Evolutionary conservation across 2,329 filamentous ascomycete genomes (phyloP).

Genomic region (Stagonosporopsis tanaceti): DNA sequence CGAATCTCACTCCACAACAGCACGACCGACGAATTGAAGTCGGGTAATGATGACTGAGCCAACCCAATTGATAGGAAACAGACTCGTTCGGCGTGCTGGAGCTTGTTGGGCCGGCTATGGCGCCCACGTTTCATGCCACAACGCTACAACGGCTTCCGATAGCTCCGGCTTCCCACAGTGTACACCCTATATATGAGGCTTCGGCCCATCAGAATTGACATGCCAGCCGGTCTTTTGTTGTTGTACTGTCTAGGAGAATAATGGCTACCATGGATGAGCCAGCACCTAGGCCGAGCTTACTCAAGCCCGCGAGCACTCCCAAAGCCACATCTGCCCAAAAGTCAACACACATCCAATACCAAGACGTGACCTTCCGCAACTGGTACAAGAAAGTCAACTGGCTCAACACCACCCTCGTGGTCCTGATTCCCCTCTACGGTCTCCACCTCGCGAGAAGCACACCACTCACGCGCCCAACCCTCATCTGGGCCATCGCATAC

Average conservation of each 20-base stretch:
- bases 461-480: conserved; percentile 74
- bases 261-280: conserved; percentile 12
- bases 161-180: background rate
- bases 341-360: conserved; percentile 28
- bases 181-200: conserved; percentile 5
- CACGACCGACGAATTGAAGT: conserved; percentile 13
- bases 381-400: conserved; percentile 94
- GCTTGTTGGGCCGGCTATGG: conserved; percentile 2
- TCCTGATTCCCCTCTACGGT: conserved; percentile 76
- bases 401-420: conserved; percentile 83
- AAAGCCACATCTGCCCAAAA: conserved; percentile 17
- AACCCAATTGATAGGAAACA: background rate
- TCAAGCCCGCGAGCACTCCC: conserved; percentile 8
- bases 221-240: background rate
- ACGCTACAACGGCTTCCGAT: conserved; percentile 1
- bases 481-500: conserved; percentile 76
- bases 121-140: conserved; percentile 3
- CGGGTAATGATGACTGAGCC: conserved; percentile 2
- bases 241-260: background rate
- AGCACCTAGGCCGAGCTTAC: conserved; percentile 12
- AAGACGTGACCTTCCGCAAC: conserved; percentile 60
- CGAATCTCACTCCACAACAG: conserved; percentile 19
- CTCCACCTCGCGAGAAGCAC: conserved; percentile 79
- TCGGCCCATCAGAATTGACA: background rate
- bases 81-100: background rate